Evolutionary conservation across 2,329 filamentous ascomycete species (phyloP), one percentile per base, ranked within the genome.

Genomic region (Cytospora leucostoma): DNA sequence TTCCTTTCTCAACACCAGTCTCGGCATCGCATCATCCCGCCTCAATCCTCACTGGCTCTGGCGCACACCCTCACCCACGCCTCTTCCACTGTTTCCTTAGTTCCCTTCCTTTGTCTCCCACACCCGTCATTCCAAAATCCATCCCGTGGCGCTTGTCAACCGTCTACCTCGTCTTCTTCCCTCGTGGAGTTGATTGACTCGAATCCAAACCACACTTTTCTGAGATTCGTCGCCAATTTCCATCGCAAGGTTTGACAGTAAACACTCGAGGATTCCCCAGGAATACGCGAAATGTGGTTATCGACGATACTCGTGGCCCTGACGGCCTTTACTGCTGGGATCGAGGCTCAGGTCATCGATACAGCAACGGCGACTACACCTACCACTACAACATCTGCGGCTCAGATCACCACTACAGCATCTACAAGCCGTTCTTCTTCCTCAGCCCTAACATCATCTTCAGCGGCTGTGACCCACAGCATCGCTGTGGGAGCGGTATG

Each of bases 401-500:
- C 27, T 27, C 27, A 27, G 4, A 27, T 27, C 27, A 27, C 27
- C 27, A 27, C 27, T 27, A 27, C 27, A 27, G 27, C 27, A 27
- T 27, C 27, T 27, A 27, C 27, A 27, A 4, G 2, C 27, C 27
- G 27, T 27, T 27, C 27, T 27, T 67, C 56, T 12, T 53, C 55
- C 4, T 47, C 44, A 47, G 12, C n/a, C 21, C 67, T 66, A 19
- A 67, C 68, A 6, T 66, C 60, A 15, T 63, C 69, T 12, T 62
- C 70, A 2, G 63, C 65, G 13, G 57, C 52, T 49, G 49, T 68
- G 13, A 74, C 72, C 17, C 65, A 71, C 60, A 68, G 71, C 7
- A 64, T 74, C 4, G 66, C 69, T 3, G 73, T 74, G 6, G 72
- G 72, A 44, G 71, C 67, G 21, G 73, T 75, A 71, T 21, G 67